These are phyloP conservation scores for Mucor lusitanicus DNA, from an alignment of 371 early-diverging fungal species.

Conservation along the genomic window DNA sequence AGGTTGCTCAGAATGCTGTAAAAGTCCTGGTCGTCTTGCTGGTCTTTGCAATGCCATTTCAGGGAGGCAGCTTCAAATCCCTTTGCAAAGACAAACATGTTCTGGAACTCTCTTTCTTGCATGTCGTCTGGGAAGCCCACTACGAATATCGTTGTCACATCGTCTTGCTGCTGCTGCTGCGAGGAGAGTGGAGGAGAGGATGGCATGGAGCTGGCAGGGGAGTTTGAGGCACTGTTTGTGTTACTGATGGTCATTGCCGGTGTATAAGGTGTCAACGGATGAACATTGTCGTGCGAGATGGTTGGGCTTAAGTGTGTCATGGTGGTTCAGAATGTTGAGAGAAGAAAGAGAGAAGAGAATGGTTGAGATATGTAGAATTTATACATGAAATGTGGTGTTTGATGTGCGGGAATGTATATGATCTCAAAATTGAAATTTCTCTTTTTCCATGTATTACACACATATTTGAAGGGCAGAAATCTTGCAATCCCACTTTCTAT, in stretches of 20 bases:
- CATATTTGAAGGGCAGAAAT: slow-evolving; percentile 13
- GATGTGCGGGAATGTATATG: slow-evolving; percentile 24
- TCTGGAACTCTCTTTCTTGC: slow-evolving; percentile 95
- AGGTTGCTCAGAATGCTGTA: neutral
- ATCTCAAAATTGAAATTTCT: slow-evolving; percentile 16
- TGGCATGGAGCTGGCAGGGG: neutral
- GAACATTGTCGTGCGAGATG: neutral
- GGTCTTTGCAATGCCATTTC: slow-evolving; percentile 76
- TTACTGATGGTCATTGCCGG: slow-evolving; percentile 22
- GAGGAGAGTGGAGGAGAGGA: slow-evolving; percentile 13
- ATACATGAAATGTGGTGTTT: neutral
- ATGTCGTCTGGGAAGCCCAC: slow-evolving; percentile 98
- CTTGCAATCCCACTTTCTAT: neutral
- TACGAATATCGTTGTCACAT: slow-evolving; percentile 94
- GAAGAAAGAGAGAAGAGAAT: slow-evolving; percentile 5
- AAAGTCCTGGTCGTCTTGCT: slow-evolving; percentile 36
- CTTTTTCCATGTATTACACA: neutral
- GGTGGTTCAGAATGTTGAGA: neutral
- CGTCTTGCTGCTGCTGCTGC: slow-evolving; percentile 31
- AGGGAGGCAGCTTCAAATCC: slow-evolving; percentile 96
- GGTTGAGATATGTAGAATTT: slow-evolving; percentile 5
- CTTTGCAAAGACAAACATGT: slow-evolving; percentile 94
- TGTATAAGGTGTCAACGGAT: slow-evolving; percentile 2
- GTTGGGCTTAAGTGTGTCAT: neutral
- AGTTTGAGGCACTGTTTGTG: slow-evolving; percentile 11